Base-by-base conservation (phyloP, 2,329 filamentous ascomycete genomes). In the Penicillium sp. region DNA sequence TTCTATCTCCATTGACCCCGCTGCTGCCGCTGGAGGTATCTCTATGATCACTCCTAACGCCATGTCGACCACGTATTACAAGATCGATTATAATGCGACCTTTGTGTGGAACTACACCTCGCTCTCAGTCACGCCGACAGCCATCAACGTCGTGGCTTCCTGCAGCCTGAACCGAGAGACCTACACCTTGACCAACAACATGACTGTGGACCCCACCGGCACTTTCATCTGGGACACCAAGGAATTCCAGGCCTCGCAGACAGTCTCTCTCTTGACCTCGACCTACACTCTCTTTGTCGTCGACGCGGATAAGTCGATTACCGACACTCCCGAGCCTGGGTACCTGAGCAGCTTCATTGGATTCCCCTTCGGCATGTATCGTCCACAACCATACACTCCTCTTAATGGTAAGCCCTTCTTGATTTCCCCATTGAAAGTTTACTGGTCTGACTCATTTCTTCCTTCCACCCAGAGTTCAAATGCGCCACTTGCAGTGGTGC, bases 51-150 rank as follows among this genome's bases (percentile, higher is more conserved):
- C 79, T 5, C 83, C 83, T 2, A 70, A 71, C 43, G 63, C 72
- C 7, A 63, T 72, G 7, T 70, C 74, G 12, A 68, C 75, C 4
- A 75, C 76, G 46, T 85, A 79, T 68, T 84, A 82, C 74, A 85
- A 83, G 65, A 78, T 85, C 55, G 79, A 79, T 13, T 74, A 84
- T 39, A 74, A 72, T 50, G 69, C 84, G 28, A 84, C 82, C 0
- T 83, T 85, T 56, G 76, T 73, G 18, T 86, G 83, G 82, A 85
- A 86, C 66, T 85, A 84, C 67, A 86, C 83, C 11, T 82, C 79
- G 9, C 69, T 85, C 25, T 75, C 72, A 18, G 72, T 78, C 13
- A 80, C 78, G 0, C 83, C 83, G 0, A 72, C 73, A 1, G 75
- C 74, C 38, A 70, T 86, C 57, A 80, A 85, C 56, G 74, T 85